phyloP scores from a whole-genome alignment of 371 early-diverging fungal species.

The Catenaria anguillulae region DNA sequence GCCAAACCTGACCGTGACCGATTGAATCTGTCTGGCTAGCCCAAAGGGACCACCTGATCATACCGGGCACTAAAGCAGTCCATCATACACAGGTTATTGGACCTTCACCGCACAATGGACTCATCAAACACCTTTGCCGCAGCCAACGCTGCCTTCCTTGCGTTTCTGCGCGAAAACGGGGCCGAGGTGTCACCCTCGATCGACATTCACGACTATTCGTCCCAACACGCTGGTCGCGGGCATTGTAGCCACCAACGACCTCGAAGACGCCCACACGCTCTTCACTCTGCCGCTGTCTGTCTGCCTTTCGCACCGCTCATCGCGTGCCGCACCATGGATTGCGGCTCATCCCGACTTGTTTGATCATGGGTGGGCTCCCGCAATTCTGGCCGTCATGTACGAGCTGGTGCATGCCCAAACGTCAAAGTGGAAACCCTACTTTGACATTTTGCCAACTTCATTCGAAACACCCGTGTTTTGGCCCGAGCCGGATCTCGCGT shows the following conservation, averaged over 20 bases:
- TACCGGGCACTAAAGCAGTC: too few relatives aligned
- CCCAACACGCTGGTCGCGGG: slow-evolving; percentile 49
- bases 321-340: slow-evolving; percentile 15
- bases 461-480: slow-evolving; percentile 50
- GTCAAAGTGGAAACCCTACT: slow-evolving; percentile 47
- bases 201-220: slow-evolving; percentile 36
- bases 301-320: slow-evolving; percentile 32
- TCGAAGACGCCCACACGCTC: slow-evolving; percentile 36
- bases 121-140: too few relatives aligned
- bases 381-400: slow-evolving; percentile 45
- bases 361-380: slow-evolving; percentile 35
- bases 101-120: slow-evolving; percentile 1
- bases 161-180: slow-evolving; percentile 34
- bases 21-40: too few relatives aligned
- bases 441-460: slow-evolving; percentile 36
- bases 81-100: too few relatives aligned
- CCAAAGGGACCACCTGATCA: too few relatives aligned
- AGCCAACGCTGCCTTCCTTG: slow-evolving; percentile 29
- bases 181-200: slow-evolving; percentile 31
- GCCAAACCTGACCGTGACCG: too few relatives aligned
- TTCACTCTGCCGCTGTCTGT: slow-evolving; percentile 38
- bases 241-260: slow-evolving; percentile 32
- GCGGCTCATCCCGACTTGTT: slow-evolving; percentile 18
- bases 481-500: slow-evolving; percentile 29
- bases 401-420: slow-evolving; percentile 27